Evolutionary conservation across 108 stramenopile species (phyloP).

Genomic region (Skeletonema marinoi): DNA sequence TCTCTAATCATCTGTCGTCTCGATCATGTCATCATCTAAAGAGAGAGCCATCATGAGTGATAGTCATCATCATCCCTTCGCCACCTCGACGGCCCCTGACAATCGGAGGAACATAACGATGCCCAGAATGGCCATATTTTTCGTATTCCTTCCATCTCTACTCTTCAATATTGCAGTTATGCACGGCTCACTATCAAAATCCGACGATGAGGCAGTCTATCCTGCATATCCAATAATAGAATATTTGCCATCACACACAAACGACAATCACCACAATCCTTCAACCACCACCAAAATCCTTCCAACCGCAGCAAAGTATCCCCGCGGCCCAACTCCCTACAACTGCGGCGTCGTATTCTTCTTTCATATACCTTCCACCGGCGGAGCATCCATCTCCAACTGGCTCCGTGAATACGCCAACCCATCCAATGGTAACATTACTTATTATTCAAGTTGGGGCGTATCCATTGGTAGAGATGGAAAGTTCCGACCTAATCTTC

Average conservation of each 20-base stretch:
- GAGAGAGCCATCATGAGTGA: no score
- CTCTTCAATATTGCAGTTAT: neutral
- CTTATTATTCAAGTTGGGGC: conserved; percentile 8
- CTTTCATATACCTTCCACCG: conserved; percentile 27
- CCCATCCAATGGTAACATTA: conserved; percentile 3
- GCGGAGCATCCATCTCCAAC: conserved; percentile 19
- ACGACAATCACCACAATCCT: neutral
- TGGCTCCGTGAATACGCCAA: conserved; percentile 9
- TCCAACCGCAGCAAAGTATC: neutral
- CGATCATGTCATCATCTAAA: no score
- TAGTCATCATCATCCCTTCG: no score
- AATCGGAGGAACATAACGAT: neutral
- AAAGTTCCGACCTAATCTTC: neutral
- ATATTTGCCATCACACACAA: no score
- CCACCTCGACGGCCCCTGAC: no score
- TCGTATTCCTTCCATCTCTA: neutral
- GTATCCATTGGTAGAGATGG: neutral
- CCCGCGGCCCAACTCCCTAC: neutral
- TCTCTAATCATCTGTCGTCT: no score
- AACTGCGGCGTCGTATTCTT: conserved; percentile 23
- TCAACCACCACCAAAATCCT: neutral
- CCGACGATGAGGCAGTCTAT: neutral
- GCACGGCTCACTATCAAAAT: neutral
- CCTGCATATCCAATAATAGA: neutral
- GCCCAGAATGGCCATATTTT: neutral